Evolutionary conservation across 352 stramenopile genomes (phyloP).

Genomic region (Phytophthora cajani): DNA sequence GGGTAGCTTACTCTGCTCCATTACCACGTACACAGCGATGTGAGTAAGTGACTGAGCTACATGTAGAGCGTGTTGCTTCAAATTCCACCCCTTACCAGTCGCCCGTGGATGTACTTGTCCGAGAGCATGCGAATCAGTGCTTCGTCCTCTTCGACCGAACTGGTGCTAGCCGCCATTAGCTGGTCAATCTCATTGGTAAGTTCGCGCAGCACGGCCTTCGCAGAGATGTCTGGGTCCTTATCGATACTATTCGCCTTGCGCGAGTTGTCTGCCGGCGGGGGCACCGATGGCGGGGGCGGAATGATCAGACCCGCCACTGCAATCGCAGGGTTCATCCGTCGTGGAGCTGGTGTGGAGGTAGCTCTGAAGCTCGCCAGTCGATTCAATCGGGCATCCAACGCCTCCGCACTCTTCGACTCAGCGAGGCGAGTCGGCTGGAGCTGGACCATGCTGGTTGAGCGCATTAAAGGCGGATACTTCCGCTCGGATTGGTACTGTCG

Average conservation of each 20-base stretch:
- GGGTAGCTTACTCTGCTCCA: constrained; percentile 45
- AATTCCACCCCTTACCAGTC: constrained; percentile 35
- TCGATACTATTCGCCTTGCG: constrained; percentile 12
- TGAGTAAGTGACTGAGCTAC: background rate
- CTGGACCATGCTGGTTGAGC: constrained; percentile 27
- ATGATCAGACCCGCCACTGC: constrained; percentile 33
- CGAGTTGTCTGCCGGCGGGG: constrained; percentile 16
- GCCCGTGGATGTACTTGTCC: constrained; percentile 49
- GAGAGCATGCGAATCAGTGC: constrained; percentile 41
- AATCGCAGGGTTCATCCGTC: constrained; percentile 22
- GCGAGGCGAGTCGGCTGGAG: constrained; percentile 20
- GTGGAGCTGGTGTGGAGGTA: constrained; percentile 2
- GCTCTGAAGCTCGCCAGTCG: constrained; percentile 26
- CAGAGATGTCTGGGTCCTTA: constrained; percentile 44
- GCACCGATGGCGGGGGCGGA: constrained; percentile 21
- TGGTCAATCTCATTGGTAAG: constrained; percentile 54
- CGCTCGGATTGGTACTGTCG: constrained; percentile 13
- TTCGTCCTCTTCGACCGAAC: constrained; percentile 19
- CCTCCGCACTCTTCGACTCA: constrained; percentile 27
- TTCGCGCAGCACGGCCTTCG: constrained; percentile 47
- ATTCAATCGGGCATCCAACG: constrained; percentile 25
- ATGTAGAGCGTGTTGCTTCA: background rate
- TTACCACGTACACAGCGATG: background rate
- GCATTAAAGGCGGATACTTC: constrained; percentile 12
- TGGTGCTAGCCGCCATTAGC: constrained; percentile 23